Percentiles rank a stretch among this genome's conserved stretches.
Evolutionary conservation across 352 stramenopile species (phyloP).

Genomic region (Pythium myriotylum): DNA sequence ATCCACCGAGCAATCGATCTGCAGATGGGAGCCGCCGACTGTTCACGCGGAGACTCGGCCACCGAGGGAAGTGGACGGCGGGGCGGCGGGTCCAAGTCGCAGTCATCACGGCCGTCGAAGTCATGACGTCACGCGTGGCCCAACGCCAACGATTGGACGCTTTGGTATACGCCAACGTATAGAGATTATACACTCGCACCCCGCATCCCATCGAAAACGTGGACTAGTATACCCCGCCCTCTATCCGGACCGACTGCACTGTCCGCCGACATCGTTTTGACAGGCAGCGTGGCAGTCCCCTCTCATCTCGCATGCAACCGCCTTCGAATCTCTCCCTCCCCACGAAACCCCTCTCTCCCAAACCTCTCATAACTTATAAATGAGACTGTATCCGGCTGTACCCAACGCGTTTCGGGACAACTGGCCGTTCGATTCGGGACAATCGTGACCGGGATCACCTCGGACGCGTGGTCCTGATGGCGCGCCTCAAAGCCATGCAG

Average conservation of each 20-base stretch:
- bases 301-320: neutral
- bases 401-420: constrained; percentile 13
- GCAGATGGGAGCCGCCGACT: too few relatives aligned
- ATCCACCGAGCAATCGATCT: too few relatives aligned
- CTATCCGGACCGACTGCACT: constrained; percentile 6
- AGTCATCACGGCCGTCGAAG: neutral
- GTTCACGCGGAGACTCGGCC: too few relatives aligned
- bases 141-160: constrained; percentile 12
- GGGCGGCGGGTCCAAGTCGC: neutral
- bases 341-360: too few relatives aligned
- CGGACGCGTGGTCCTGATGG: constrained; percentile 5
- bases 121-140: constrained; percentile 12
- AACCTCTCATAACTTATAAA: neutral
- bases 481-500: constrained; percentile 15
- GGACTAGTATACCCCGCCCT: constrained; percentile 1
- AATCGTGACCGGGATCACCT: neutral
- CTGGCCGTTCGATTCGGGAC: constrained; percentile 14
- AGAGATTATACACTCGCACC: neutral
- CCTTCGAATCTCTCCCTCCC: neutral
- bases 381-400: neutral
- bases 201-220: neutral
- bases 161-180: constrained; percentile 4
- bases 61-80: too few relatives aligned
- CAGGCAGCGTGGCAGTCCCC: neutral
- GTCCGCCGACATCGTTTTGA: constrained; percentile 7